These are phyloP conservation scores for Hygrocybe punicea DNA, from an alignment of 768 basidiomycete genomes.

Conservation along the genomic window DNA sequence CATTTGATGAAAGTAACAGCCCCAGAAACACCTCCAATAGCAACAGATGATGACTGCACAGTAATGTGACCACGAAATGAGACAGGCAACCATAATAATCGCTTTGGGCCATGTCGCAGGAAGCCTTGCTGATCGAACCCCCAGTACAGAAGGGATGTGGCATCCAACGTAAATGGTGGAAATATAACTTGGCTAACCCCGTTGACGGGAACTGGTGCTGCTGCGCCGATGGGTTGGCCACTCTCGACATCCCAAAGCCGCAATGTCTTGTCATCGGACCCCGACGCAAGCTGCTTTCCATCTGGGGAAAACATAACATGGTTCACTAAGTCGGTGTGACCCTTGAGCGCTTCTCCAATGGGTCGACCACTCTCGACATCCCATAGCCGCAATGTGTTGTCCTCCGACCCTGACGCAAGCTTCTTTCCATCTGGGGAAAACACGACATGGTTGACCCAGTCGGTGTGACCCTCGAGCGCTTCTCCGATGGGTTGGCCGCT, in stretches of 20 bases:
- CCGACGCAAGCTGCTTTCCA: slow-evolving; percentile 30
- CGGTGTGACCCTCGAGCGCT: no score
- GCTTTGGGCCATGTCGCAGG: no score
- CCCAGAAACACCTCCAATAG: no score
- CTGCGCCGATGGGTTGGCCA: slow-evolving; percentile 22
- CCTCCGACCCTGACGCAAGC: no score
- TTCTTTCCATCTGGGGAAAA: no score
- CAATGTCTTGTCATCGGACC: slow-evolving; percentile 1
- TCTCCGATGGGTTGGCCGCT: no score
- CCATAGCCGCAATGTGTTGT: no score
- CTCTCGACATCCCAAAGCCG: not conserved
- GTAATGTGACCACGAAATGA: not conserved
- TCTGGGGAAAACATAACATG: slow-evolving; percentile 30
- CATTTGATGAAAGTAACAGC: no score
- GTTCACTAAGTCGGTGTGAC: slow-evolving; percentile 14
- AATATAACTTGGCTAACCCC: slow-evolving; percentile 16
- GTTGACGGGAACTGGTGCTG: slow-evolving; percentile 10
- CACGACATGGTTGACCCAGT: no score
- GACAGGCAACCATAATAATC: not conserved
- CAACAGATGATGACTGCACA: no score
- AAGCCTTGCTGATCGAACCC: not conserved
- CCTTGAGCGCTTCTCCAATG: slow-evolving; percentile 18
- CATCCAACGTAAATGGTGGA: no score
- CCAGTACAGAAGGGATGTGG: not conserved
- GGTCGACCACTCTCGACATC: no score